Conservation (phyloP, 2,329 filamentous ascomycete species). For the Diaporthe sp. region DNA sequence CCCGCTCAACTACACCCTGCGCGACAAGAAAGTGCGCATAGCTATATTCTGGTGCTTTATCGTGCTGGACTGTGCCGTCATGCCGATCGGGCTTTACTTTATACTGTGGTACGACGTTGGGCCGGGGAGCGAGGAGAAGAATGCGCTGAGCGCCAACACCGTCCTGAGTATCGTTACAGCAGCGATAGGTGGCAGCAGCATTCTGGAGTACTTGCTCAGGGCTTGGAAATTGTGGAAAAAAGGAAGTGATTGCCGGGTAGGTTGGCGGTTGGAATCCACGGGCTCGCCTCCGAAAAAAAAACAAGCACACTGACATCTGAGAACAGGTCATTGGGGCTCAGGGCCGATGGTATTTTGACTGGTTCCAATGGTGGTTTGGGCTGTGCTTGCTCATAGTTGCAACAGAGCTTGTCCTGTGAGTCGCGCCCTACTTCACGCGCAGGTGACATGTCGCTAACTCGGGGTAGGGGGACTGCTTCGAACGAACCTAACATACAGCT, state of each 20-base stretch:
- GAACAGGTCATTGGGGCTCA: slow-evolving; percentile 57
- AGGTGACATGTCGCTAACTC: neutral
- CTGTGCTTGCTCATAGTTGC: slow-evolving; percentile 67
- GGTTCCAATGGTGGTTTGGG: slow-evolving; percentile 69
- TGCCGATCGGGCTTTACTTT: slow-evolving; percentile 68
- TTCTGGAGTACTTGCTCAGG: slow-evolving; percentile 65
- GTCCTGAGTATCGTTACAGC: slow-evolving; percentile 68
- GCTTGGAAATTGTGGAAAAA: slow-evolving; percentile 67
- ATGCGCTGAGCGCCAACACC: slow-evolving; percentile 43
- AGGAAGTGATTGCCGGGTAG: slow-evolving; percentile 41
- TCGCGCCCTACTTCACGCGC: neutral
- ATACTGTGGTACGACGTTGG: slow-evolving; percentile 3
- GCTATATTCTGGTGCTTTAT: slow-evolving; percentile 61
- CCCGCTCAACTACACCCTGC: slow-evolving; percentile 51
- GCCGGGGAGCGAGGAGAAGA: slow-evolving; percentile 43
- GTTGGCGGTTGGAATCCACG: neutral
- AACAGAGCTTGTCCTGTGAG: slow-evolving; percentile 65
- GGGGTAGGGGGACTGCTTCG: neutral
- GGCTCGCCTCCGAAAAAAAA: neutral
- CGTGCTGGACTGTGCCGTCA: slow-evolving; percentile 60
- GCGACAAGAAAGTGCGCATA: slow-evolving; percentile 57
- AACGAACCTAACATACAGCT: slow-evolving; percentile 63
- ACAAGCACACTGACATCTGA: slow-evolving; percentile 50
- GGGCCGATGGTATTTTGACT: slow-evolving; percentile 60
- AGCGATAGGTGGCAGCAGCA: slow-evolving; percentile 63